Evolutionary conservation across 2,329 filamentous ascomycete species (phyloP).

Genomic region (Claviceps arundinis): DNA sequence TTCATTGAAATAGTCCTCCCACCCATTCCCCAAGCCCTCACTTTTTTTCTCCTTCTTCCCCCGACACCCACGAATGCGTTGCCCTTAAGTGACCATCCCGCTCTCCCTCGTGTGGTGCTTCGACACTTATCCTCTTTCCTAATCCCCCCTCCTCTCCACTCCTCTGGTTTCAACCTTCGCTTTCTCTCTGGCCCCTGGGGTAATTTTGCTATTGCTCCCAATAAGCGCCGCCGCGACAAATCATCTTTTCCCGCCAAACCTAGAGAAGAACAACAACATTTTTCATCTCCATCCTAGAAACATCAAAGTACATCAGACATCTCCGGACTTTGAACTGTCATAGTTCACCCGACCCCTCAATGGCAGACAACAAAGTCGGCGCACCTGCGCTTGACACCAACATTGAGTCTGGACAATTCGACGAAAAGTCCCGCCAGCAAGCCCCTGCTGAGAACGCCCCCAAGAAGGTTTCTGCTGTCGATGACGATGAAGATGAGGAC

Average conservation of each 20-base stretch:
- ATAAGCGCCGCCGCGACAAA: neutral
- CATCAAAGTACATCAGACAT: neutral
- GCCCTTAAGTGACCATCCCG: conserved; percentile 28
- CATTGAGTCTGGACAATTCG: conserved; percentile 51
- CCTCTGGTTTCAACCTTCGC: neutral
- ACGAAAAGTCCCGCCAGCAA: conserved; percentile 41
- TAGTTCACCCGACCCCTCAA: conserved; percentile 14
- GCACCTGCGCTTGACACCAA: conserved; percentile 48
- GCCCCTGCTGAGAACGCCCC: conserved; percentile 19
- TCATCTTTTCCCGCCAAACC: conserved; percentile 1
- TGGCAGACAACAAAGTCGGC: conserved; percentile 42
- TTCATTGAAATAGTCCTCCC: conserved; percentile 28
- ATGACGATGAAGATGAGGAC: conserved; percentile 62
- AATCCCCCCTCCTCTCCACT: conserved; percentile 7
- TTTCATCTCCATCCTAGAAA: neutral
- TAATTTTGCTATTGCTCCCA: conserved; percentile 4
- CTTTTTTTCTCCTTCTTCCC: conserved; percentile 21
- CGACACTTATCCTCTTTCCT: conserved; percentile 15
- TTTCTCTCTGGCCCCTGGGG: conserved; percentile 3
- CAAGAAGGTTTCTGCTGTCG: conserved; percentile 28
- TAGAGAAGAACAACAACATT: neutral
- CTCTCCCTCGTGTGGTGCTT: conserved; percentile 34
- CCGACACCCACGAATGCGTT: conserved; percentile 36
- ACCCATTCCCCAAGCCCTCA: conserved; percentile 14
- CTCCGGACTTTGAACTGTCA: neutral